Evolutionary conservation across 2,329 filamentous ascomycete genomes (phyloP).

Genomic region (Aureobasidium mangrovei): DNA sequence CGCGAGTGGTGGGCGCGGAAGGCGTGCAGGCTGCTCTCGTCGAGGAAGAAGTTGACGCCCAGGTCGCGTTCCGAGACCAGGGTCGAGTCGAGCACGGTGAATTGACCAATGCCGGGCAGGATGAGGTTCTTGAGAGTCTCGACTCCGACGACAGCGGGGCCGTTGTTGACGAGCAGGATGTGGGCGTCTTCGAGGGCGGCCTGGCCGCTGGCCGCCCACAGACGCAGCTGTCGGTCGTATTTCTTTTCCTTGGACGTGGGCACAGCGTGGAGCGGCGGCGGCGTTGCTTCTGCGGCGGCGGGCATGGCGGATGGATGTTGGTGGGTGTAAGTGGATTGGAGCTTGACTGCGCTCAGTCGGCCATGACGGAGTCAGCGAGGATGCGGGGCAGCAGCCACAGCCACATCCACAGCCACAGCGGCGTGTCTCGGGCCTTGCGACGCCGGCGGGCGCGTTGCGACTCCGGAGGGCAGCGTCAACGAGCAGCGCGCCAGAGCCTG

Average conservation of each 20-base stretch:
- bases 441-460: too few species aligned
- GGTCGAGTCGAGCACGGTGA: conserved; percentile 79
- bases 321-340: background rate
- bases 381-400: too few species aligned
- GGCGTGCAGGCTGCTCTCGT: conserved; percentile 66
- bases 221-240: conserved; percentile 88
- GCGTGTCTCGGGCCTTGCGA: too few species aligned
- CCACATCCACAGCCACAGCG: too few species aligned
- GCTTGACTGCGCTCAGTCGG: background rate
- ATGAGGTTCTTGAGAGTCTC: conserved; percentile 97
- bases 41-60: conserved; percentile 94
- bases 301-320: conserved; percentile 16
- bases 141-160: conserved; percentile 75
- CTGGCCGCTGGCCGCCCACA: conserved; percentile 92
- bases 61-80: conserved; percentile 73
- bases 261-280: conserved; percentile 38
- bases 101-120: conserved; percentile 80
- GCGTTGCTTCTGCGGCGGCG: conserved; percentile 24
- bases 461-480: too few species aligned
- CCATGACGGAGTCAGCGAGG: background rate
- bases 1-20: conserved; percentile 70
- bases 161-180: conserved; percentile 82
- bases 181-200: conserved; percentile 82
- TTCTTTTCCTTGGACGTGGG: conserved; percentile 58
- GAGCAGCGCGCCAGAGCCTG: too few species aligned